phyloP scores from a whole-genome alignment of 2,329 filamentous ascomycete genomes.

The Tolypocladium capitatum region DNA sequence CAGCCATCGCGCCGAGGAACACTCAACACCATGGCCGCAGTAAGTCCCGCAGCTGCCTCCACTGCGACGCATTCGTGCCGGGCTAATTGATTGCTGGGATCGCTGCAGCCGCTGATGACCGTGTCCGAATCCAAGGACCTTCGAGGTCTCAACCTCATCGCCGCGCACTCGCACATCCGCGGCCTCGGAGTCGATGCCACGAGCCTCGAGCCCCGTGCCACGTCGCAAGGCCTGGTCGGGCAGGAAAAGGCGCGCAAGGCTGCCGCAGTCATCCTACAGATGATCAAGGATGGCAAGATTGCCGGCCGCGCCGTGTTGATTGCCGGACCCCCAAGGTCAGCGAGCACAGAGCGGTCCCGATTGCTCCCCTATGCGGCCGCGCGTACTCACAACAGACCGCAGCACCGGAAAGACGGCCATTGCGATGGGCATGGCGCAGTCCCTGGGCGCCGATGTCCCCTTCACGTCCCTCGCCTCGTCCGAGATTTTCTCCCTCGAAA shows the following conservation, averaged over 20 bases:
- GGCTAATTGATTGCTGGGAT: not conserved
- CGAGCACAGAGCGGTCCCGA: not conserved
- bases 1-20: slow-evolving; percentile 1
- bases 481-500: slow-evolving; percentile 96
- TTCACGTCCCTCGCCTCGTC: slow-evolving; percentile 94
- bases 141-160: slow-evolving; percentile 91
- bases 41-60: slow-evolving; percentile 20
- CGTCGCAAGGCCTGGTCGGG: slow-evolving; percentile 87
- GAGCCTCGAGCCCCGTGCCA: slow-evolving; percentile 70
- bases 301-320: slow-evolving; percentile 89
- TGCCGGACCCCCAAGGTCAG: slow-evolving; percentile 74
- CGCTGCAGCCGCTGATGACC: slow-evolving; percentile 48
- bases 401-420: slow-evolving; percentile 98
- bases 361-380: not conserved
- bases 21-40: slow-evolving; percentile 35
- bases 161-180: slow-evolving; percentile 94
- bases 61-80: not conserved
- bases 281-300: slow-evolving; percentile 99
- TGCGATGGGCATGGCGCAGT: slow-evolving; percentile 97
- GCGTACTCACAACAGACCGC: slow-evolving; percentile 8
- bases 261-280: slow-evolving; percentile 89
- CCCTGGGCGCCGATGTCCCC: slow-evolving; percentile 82
- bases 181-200: slow-evolving; percentile 88
- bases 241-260: slow-evolving; percentile 96
- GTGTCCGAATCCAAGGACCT: slow-evolving; percentile 94